Evolutionary conservation across 2,329 filamentous ascomycete genomes (phyloP).

Genomic region (Myotisia sp.): DNA sequence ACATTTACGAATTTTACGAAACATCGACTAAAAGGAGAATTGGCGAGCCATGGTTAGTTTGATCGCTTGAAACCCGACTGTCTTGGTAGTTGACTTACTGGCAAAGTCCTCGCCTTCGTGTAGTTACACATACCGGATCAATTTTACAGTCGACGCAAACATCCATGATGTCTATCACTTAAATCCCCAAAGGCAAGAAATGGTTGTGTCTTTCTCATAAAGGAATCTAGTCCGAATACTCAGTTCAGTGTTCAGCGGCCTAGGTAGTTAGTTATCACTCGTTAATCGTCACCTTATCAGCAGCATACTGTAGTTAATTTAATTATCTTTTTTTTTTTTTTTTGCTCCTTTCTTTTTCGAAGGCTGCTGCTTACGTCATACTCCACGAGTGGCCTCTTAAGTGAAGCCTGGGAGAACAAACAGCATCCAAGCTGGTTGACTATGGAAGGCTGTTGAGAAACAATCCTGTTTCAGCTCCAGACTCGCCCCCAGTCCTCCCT

Average conservation of each 20-base stretch:
- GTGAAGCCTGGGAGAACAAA: no score
- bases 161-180: slow-evolving; percentile 9
- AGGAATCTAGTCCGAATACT: no score
- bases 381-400: not conserved
- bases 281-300: no score
- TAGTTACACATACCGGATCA: slow-evolving; percentile 5
- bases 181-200: no score
- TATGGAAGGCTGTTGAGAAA: no score
- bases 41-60: not conserved
- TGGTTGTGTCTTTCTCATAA: no score
- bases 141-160: slow-evolving; percentile 17
- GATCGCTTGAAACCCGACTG: not conserved
- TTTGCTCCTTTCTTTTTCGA: not conserved
- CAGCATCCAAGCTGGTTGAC: no score
- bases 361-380: slow-evolving; percentile 5
- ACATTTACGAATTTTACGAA: slow-evolving; percentile 62
- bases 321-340: slow-evolving; percentile 1
- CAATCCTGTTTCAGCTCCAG: no score
- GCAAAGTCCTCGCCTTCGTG: slow-evolving; percentile 10
- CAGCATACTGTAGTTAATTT: no score
- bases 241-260: no score
- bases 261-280: no score
- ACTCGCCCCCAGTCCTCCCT: no score
- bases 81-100: slow-evolving; percentile 7
- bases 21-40: slow-evolving; percentile 43